These are phyloP conservation scores for Phoenix dactylifera DNA, from an alignment of 176 grass and related monocot species.

Conservation along the genomic window DNA sequence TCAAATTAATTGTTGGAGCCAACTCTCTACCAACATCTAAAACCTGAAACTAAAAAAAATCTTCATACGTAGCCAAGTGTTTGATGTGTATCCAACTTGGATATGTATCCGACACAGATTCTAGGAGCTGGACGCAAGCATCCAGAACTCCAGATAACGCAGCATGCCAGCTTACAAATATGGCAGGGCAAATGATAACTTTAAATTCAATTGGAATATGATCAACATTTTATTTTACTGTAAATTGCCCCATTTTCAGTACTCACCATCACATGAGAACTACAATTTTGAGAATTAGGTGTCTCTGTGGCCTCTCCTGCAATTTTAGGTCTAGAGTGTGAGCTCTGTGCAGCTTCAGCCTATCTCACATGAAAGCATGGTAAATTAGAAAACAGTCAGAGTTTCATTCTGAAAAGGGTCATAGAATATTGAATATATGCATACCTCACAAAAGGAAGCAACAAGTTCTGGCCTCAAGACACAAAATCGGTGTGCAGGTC, in stretches of 20 bases:
- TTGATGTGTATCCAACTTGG: too few relatives aligned
- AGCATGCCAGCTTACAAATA: too few relatives aligned
- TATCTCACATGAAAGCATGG: slow-evolving; percentile 18
- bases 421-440: neutral
- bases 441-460: slow-evolving; percentile 61
- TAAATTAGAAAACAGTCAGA: slow-evolving; percentile 9
- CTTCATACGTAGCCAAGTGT: too few relatives aligned
- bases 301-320: slow-evolving; percentile 7
- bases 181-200: too few relatives aligned
- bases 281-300: slow-evolving; percentile 20
- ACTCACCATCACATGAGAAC: slow-evolving; percentile 29
- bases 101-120: too few relatives aligned
- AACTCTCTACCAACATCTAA: too few relatives aligned
- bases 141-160: too few relatives aligned
- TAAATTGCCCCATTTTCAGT: neutral
- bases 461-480: slow-evolving; percentile 87
- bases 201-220: too few relatives aligned
- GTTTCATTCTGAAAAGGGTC: slow-evolving; percentile 1
- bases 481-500: slow-evolving; percentile 74
- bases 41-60: too few relatives aligned
- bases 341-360: slow-evolving; percentile 35
- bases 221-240: too few relatives aligned
- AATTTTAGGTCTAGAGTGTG: slow-evolving; percentile 10
- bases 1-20: too few relatives aligned
- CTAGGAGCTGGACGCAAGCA: too few relatives aligned